Evolutionary conservation across 1,284 basidiomycete genomes (phyloP).

Genomic region (Tilletia setariae): DNA sequence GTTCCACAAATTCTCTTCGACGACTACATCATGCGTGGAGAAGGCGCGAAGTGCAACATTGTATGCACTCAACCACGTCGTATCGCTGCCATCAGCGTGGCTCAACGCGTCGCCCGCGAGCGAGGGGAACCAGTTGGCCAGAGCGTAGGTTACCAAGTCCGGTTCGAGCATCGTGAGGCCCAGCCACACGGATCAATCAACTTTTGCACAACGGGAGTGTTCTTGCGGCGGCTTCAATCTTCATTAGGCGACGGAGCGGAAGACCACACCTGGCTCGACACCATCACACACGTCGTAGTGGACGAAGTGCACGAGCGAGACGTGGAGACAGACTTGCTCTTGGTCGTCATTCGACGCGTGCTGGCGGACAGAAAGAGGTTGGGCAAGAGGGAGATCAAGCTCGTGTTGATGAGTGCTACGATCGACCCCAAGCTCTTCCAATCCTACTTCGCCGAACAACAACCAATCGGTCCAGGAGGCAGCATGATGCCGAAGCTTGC

Average conservation of each 20-base stretch:
- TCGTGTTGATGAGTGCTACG: slow-evolving; percentile 93
- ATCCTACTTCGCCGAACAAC: slow-evolving; percentile 70
- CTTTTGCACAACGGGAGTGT: slow-evolving; percentile 91
- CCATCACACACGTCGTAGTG: slow-evolving; percentile 84
- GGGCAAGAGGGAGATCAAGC: slow-evolving; percentile 73
- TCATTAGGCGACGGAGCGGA: slow-evolving; percentile 59
- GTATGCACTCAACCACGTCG: slow-evolving; percentile 90
- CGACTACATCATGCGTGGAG: slow-evolving; percentile 71
- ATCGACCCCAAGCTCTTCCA: slow-evolving; percentile 87
- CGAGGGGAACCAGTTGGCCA: slow-evolving; percentile 72
- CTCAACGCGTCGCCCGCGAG: slow-evolving; percentile 86
- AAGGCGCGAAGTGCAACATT: slow-evolving; percentile 83
- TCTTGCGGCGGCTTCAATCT: slow-evolving; percentile 81
- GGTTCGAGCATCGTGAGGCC: slow-evolving; percentile 80
- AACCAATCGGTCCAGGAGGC: slow-evolving; percentile 17
- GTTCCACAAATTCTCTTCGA: slow-evolving; percentile 86
- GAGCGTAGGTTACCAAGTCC: slow-evolving; percentile 84
- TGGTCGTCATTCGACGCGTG: slow-evolving; percentile 85
- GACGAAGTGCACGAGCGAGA: slow-evolving; percentile 97
- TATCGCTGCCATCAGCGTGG: slow-evolving; percentile 87
- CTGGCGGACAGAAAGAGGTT: slow-evolving; percentile 69
- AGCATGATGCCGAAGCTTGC: slow-evolving; percentile 59
- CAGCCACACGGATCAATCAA: slow-evolving; percentile 77
- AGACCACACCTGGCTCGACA: slow-evolving; percentile 63
- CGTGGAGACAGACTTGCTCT: slow-evolving; percentile 85